Percentiles rank a stretch among this genome's conserved stretches.
Conservation (phyloP, 768 basidiomycete species). For the Cyathus striatus region DNA sequence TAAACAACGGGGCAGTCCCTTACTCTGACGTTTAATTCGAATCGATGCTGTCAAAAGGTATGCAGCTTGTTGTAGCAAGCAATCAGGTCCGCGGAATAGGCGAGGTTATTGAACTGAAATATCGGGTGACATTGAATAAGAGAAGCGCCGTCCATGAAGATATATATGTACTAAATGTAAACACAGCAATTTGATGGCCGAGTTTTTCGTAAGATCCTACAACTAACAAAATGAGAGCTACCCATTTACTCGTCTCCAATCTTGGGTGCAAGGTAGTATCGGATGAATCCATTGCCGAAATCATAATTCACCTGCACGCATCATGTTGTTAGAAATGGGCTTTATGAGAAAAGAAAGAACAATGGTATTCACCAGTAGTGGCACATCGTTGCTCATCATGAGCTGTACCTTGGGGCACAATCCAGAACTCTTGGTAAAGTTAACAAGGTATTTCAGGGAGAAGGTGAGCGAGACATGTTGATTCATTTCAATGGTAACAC, state of each 20-base stretch:
- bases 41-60: too few species aligned
- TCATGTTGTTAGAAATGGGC: constrained; percentile 2
- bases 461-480: constrained; percentile 90
- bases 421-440: constrained; percentile 87
- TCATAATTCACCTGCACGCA: constrained; percentile 72
- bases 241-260: constrained; percentile 73
- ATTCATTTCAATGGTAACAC: constrained; percentile 80
- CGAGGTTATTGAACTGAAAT: too few species aligned
- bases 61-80: too few species aligned
- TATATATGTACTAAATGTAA: too few species aligned
- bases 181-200: too few species aligned
- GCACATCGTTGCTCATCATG: constrained; percentile 22
- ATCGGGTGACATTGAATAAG: too few species aligned
- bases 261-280: constrained; percentile 96
- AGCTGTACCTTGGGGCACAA: constrained; percentile 44
- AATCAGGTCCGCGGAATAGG: too few species aligned
- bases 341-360: constrained; percentile 1
- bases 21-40: too few species aligned
- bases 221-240: too few species aligned
- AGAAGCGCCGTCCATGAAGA: too few species aligned
- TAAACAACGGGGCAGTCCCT: too few species aligned
- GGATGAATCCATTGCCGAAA: constrained; percentile 83
- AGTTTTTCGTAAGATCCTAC: too few species aligned
- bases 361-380: constrained; percentile 17
- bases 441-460: constrained; percentile 94